Conservation (phyloP, 2,329 filamentous ascomycete genomes). For the Bipolaris zeicola region DNA sequence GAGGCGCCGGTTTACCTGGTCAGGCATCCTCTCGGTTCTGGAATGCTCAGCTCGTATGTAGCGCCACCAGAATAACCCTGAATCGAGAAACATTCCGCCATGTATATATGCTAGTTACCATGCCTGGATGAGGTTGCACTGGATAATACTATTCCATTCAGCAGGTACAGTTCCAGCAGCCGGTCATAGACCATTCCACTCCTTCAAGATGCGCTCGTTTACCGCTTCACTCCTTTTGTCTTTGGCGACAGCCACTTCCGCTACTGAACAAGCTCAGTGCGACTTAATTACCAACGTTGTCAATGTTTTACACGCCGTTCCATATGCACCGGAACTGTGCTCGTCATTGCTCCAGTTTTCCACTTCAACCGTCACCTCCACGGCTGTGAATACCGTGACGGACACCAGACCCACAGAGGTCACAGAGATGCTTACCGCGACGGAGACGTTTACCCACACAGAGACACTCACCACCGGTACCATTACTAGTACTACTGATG, state of each 20-base stretch:
- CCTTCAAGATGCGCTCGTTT: neutral
- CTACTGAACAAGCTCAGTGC: neutral
- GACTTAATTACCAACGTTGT: neutral
- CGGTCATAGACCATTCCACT: neutral
- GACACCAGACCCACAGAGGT: neutral
- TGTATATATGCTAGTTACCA: neutral
- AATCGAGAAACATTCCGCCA: neutral
- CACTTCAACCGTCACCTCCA: neutral
- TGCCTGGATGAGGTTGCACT: neutral
- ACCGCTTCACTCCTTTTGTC: slow-evolving; percentile 2
- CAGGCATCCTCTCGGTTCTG: neutral
- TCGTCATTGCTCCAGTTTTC: slow-evolving; percentile 1
- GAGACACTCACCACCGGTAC: neutral
- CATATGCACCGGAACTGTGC: neutral
- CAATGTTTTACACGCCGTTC: neutral
- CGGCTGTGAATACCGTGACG: neutral
- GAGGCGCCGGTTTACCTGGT: neutral
- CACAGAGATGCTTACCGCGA: neutral
- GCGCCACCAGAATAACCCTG: neutral
- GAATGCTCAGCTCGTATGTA: neutral
- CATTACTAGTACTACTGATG: neutral
- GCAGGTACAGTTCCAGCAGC: neutral
- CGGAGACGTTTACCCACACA: neutral
- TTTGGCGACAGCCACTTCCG: neutral
- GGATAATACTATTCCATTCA: neutral